phyloP scores from a whole-genome alignment of 2,329 filamentous ascomycete genomes.

The Trichoderma afroharzianum region DNA sequence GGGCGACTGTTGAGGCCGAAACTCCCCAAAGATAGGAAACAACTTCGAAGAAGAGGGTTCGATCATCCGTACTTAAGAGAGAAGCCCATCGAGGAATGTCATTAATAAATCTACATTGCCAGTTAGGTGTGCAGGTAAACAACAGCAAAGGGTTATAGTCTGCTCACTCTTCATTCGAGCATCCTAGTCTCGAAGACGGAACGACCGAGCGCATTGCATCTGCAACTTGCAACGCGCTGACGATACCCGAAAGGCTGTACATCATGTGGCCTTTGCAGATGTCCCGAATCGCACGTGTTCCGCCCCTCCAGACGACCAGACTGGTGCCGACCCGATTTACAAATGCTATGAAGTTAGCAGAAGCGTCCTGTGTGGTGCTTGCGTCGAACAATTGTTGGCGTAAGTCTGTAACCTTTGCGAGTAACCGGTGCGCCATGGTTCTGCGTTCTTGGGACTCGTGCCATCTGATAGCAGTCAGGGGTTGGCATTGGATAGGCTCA shows the following conservation, averaged over 20 bases:
- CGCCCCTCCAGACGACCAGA: background rate
- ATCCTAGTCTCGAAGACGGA: background rate
- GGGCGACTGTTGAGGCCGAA: background rate
- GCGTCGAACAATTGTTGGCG: background rate
- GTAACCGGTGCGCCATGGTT: background rate
- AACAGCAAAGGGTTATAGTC: accelerated
- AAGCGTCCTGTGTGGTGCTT: background rate
- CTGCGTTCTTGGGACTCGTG: background rate
- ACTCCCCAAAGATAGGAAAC: background rate
- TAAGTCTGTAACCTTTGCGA: background rate
- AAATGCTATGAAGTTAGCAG: background rate
- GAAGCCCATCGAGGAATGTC: background rate
- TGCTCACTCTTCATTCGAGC: background rate
- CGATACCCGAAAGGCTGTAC: background rate
- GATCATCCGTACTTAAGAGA: background rate
- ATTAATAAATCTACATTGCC: background rate
- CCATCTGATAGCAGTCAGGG: background rate
- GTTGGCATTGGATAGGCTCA: background rate
- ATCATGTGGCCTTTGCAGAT: background rate
- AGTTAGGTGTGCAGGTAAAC: background rate
- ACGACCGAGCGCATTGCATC: background rate
- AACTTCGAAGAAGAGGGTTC: background rate
- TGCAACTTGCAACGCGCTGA: background rate
- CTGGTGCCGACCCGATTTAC: background rate
- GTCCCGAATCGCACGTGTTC: background rate